Percentiles rank a stretch among this genome's conserved stretches.
These are phyloP conservation scores for Stellera chamaejasme DNA, from an alignment of 345 rosid species.

Conservation along the genomic window DNA sequence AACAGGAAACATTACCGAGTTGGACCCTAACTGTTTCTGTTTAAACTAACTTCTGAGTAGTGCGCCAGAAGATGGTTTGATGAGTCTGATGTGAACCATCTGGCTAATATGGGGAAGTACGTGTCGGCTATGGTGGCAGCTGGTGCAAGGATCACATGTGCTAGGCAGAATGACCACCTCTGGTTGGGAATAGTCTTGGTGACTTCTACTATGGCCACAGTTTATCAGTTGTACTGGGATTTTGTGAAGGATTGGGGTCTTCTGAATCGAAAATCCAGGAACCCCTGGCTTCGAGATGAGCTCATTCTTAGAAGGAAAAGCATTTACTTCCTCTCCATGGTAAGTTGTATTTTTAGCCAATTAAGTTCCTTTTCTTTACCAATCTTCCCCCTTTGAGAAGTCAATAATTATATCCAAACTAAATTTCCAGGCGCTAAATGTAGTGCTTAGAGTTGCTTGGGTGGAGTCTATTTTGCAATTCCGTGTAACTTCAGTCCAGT, in stretches of 20 bases:
- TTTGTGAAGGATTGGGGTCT: slow-evolving; percentile 94
- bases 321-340: slow-evolving; percentile 72
- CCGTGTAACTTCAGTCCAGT: slow-evolving; percentile 34
- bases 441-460: slow-evolving; percentile 78
- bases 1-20: too few species aligned
- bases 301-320: slow-evolving; percentile 64
- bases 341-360: slow-evolving; percentile 23
- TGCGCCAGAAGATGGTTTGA: slow-evolving; percentile 95
- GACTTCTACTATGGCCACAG: slow-evolving; percentile 59
- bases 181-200: slow-evolving; percentile 58
- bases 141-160: slow-evolving; percentile 73
- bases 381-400: neutral
- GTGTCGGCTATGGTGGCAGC: slow-evolving; percentile 97
- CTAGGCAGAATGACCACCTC: slow-evolving; percentile 28
- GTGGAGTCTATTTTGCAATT: slow-evolving; percentile 66
- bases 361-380: neutral
- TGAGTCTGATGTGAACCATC: slow-evolving; percentile 50
- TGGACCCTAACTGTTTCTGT: neutral
- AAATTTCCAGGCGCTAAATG: slow-evolving; percentile 54
- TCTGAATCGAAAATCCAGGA: slow-evolving; percentile 58
- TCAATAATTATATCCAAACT: slow-evolving; percentile 2
- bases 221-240: slow-evolving; percentile 96
- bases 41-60: slow-evolving; percentile 20
- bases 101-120: slow-evolving; percentile 96
- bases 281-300: slow-evolving; percentile 81